These are phyloP conservation scores for Tricholoma matsutake DNA, from an alignment of 768 basidiomycete genomes.

Conservation along the genomic window DNA sequence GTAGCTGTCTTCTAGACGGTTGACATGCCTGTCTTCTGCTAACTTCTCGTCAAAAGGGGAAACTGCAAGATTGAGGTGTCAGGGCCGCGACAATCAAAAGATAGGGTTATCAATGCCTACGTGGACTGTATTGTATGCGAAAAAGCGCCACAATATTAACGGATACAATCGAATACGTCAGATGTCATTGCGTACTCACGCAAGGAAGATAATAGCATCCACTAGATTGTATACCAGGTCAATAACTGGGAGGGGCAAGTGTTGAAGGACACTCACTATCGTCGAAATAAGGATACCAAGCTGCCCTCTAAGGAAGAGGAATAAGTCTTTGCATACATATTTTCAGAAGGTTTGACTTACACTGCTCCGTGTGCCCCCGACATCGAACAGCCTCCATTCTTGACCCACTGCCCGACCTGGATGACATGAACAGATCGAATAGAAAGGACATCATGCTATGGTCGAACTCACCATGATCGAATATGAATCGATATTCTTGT, in stretches of 20 bases:
- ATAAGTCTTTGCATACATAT: constrained; percentile 4
- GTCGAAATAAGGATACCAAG: constrained; percentile 82
- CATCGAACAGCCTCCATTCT: constrained; percentile 82
- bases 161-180: not conserved
- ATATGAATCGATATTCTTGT: constrained; percentile 66
- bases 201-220: constrained; percentile 83
- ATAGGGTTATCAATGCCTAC: constrained; percentile 25
- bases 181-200: constrained; percentile 32
- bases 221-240: constrained; percentile 31
- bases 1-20: constrained; percentile 75
- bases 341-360: constrained; percentile 37
- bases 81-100: constrained; percentile 10
- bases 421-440: not conserved
- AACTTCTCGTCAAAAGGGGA: constrained; percentile 82
- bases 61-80: constrained; percentile 34
- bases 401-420: constrained; percentile 56
- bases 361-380: constrained; percentile 69
- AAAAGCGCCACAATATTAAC: constrained; percentile 1
- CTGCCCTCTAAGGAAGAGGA: constrained; percentile 46
- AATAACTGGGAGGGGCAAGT: not conserved
- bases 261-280: constrained; percentile 41
- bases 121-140: constrained; percentile 30
- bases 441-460: not conserved
- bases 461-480: constrained; percentile 54
- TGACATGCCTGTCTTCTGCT: constrained; percentile 65